A percentile compares a stretch with the other conserved stretches of the same genome.
These are phyloP conservation scores for Kandelia obovata DNA, from an alignment of 345 rosid species.

Conservation along the genomic window DNA sequence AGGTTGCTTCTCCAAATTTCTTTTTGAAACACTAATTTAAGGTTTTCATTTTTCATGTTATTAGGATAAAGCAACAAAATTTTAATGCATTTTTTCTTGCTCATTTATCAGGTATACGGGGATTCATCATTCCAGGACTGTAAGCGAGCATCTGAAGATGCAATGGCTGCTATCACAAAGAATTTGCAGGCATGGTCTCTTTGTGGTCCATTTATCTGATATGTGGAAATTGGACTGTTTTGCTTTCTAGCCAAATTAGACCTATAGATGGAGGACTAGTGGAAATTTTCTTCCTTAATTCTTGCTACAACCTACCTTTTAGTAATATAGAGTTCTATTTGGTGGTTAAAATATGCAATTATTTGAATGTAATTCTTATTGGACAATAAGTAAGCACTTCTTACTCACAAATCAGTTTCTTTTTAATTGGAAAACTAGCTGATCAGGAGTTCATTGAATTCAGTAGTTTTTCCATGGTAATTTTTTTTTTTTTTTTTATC, in stretches of 20 bases:
- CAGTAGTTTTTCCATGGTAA: too few species aligned
- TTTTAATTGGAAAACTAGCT: background rate
- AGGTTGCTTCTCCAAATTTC: conserved; percentile 41
- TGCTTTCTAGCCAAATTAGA: background rate
- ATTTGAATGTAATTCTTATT: background rate
- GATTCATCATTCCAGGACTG: conserved; percentile 97
- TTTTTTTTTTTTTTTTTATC: too few species aligned
- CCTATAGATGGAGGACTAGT: background rate
- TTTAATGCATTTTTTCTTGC: conserved; percentile 8
- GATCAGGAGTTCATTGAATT: too few species aligned
- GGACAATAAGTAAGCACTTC: background rate
- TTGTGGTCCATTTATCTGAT: conserved; percentile 18
- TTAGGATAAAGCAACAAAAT: background rate
- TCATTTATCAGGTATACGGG: conserved; percentile 70
- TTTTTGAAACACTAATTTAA: background rate
- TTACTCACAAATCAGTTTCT: background rate
- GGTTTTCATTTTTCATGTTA: background rate
- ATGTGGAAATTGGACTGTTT: background rate
- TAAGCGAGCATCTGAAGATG: conserved; percentile 95
- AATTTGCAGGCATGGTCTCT: conserved; percentile 64
- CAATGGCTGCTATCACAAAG: conserved; percentile 59
- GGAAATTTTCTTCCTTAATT: background rate
- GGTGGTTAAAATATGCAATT: background rate
- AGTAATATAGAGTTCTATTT: background rate
- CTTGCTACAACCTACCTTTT: background rate